Base-by-base conservation (phyloP, 2,329 filamentous ascomycete genomes). In the Exutisphaerella laricina region DNA sequence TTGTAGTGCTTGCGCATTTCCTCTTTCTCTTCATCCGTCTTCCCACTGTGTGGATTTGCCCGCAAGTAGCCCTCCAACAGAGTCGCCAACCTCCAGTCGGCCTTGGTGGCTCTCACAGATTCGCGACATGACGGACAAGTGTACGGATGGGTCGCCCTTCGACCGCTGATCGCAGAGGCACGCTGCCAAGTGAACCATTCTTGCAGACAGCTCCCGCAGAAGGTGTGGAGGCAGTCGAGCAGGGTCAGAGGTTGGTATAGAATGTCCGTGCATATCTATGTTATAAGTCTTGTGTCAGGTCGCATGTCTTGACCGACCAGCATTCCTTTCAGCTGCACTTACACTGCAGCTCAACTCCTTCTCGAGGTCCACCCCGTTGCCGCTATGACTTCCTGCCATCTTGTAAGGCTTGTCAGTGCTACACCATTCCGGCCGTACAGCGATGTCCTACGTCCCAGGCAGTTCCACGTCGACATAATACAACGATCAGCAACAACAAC, bases 301-400 rank as follows among this genome's bases (percentile, higher is more conserved):
- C 18, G 32, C 13, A 39, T 44, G 29, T 35, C 17, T 28, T n/a
- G n/a, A n/a, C 40, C 21, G 22, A 36, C 10, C 18, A 5, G 23
- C 30, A 30, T 22, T 23, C 5, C 12, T 16, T 10, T 22, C 31
- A 16, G 4, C 25, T 13, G 23, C n/a, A 79, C 85, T 70, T 77
- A 95, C 89, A 63, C 90, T 94, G 72, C 90, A 97, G 41, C 84
- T 89, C 69, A 97, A 73, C 77, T 98, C 92, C 67, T 84, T 90
- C 70, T 96, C 92, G 57, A 96, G 74, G 66, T 94, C 87, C 33
- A 59, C 26, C 25, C 51, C 46, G 9, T 43, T 46, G 5, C 39
- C 46, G n/a, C 39, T 34, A 14, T 23, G 32, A n/a, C 34, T 38
- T 12, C 25, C 37, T 32, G 42, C 43, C 50, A 45, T 49, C 10